Evolutionary conservation across 345 rosid genomes (phyloP), one percentile per base, ranked within the genome.

Genomic region (Arabis alpina): DNA sequence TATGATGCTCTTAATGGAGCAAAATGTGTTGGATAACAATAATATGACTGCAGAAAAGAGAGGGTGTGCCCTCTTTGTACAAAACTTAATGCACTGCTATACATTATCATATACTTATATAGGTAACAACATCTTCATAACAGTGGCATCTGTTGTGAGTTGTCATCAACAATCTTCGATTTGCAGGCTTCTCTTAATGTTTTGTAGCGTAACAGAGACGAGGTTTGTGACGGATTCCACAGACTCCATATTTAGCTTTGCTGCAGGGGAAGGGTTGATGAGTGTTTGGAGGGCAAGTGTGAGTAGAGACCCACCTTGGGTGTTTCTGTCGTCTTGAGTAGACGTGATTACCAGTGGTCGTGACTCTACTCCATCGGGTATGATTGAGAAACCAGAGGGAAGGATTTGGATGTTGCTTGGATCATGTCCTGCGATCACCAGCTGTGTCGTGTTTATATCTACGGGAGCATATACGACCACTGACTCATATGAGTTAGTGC

Each of bases 361-460:
- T 2, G 97, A 87, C 73, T 94, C 99, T 2, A 87, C 66, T 57
- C 98, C 97, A 6, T 94, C 98, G 0, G 97, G 96, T 36, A 94
- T 91, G 75, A 94, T 88, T 2, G 98, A 88, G 88, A 94, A 94
- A 34, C 99, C 99, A 7, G 89, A 94, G 14, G 99, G 98, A 58
- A 94, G 80, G 58, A 88, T 62, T 2, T 93, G 88, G 15, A 86
- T 79, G 85, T 72, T 88, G 87, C 93, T 88, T 12, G 99, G 87
- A 81, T 94, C 96, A 15, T 96, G 91, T 56, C 99, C 99, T 0
- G 90, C 88, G 24, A 89, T 87, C 78, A 84, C 98, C 0, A 92
- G 77, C 68, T 94, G 97, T 80, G 89, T 92, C 12, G 84, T 83
- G 2, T 80, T 77, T 40, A 87, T 86, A 70, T 94, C 99, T 45